These are phyloP conservation scores for Echinosophora koreensis DNA, from an alignment of 306 rosid genomes.

Conservation along the genomic window DNA sequence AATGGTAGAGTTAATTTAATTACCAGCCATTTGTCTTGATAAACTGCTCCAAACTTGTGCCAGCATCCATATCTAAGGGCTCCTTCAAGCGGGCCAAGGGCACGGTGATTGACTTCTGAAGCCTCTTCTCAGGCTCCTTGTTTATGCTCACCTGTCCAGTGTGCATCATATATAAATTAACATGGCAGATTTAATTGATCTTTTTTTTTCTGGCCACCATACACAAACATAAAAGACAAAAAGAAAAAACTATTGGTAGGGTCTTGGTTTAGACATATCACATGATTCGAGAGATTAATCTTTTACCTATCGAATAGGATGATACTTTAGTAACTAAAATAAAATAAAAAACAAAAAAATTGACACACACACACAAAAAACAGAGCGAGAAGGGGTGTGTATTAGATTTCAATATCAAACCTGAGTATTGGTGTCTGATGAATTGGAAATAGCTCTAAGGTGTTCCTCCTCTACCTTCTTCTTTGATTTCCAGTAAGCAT, in stretches of 20 bases:
- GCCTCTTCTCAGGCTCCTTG: constrained; percentile 36
- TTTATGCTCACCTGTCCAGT: constrained; percentile 10
- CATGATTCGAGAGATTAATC: too few relatives aligned
- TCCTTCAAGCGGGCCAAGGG: constrained; percentile 38
- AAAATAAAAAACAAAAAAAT: too few relatives aligned
- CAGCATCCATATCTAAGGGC: constrained; percentile 33
- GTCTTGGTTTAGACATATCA: too few relatives aligned
- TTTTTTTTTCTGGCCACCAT: neutral
- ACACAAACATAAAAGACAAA: neutral
- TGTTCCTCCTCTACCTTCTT: constrained; percentile 68
- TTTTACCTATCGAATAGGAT: too few relatives aligned
- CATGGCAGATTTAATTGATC: neutral
- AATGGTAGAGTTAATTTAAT: neutral
- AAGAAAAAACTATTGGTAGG: too few relatives aligned
- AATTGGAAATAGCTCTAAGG: constrained; percentile 51
- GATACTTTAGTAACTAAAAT: too few relatives aligned
- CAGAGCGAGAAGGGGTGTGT: neutral
- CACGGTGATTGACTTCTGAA: constrained; percentile 54
- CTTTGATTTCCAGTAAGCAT: constrained; percentile 67
- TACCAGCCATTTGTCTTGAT: constrained; percentile 70
- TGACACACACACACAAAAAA: too few relatives aligned
- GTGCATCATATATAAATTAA: neutral
- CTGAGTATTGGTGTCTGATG: constrained; percentile 44
- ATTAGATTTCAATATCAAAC: constrained; percentile 37
- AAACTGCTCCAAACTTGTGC: constrained; percentile 56